Conservation (phyloP, 176 grass and related monocot genomes). For the Aegilops speltoides region DNA sequence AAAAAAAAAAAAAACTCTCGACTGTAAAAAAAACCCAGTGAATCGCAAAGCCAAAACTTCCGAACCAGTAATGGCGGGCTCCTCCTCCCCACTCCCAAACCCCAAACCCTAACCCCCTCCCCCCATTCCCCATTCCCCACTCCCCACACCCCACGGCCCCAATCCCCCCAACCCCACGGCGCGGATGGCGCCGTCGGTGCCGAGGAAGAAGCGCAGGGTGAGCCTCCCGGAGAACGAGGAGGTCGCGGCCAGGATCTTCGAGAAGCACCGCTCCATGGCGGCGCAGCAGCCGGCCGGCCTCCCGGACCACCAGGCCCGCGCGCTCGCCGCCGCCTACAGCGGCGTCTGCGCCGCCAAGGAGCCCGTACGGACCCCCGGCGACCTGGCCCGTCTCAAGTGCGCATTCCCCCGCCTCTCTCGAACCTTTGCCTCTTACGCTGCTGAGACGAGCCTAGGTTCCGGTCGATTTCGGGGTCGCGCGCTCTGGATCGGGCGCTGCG, state of each 20-base stretch:
- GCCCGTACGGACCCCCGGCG: conserved; percentile 59
- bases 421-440: not conserved
- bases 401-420: not conserved
- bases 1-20: no score
- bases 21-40: no score
- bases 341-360: conserved; percentile 54
- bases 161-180: not conserved
- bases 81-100: not conserved
- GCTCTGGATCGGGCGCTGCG: not conserved
- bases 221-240: conserved; percentile 68
- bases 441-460: not conserved
- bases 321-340: conserved; percentile 52
- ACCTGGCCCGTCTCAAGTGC: conserved; percentile 67
- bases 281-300: conserved; percentile 30
- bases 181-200: conserved; percentile 10
- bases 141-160: not conserved
- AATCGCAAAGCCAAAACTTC: no score
- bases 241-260: conserved; percentile 44
- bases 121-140: no score
- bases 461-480: not conserved
- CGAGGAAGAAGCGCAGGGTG: conserved; percentile 34
- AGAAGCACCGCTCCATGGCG: conserved; percentile 64
- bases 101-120: not conserved
- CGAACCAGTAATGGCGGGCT: no score
- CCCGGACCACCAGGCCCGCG: conserved; percentile 52